Conservation (phyloP, 1,284 basidiomycete genomes). For the Ganoderma boninense region DNA sequence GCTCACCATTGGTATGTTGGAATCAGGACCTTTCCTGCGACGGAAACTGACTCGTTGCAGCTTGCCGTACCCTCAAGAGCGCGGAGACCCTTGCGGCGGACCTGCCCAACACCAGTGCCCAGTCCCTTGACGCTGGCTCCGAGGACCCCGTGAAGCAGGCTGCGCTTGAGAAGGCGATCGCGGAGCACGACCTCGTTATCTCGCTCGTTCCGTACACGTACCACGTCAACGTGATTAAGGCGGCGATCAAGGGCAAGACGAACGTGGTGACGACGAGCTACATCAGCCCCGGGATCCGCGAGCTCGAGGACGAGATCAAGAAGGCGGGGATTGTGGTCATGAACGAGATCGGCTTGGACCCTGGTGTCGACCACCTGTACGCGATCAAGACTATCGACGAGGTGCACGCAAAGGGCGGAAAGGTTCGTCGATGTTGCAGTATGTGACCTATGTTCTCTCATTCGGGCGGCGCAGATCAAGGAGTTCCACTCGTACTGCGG, state of each 20-base stretch:
- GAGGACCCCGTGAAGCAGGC: slow-evolving; percentile 45
- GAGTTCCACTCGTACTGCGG: slow-evolving; percentile 97
- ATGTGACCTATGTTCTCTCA: neutral
- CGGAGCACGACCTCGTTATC: slow-evolving; percentile 92
- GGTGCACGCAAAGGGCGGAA: slow-evolving; percentile 94
- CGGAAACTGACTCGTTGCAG: slow-evolving; percentile 44
- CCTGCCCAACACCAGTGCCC: slow-evolving; percentile 75
- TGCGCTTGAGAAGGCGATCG: slow-evolving; percentile 84
- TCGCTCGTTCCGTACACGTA: slow-evolving; percentile 97
- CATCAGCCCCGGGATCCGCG: slow-evolving; percentile 90
- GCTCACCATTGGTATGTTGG: slow-evolving; percentile 78
- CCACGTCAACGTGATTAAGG: slow-evolving; percentile 93
- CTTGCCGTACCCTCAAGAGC: slow-evolving; percentile 84
- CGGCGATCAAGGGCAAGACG: slow-evolving; percentile 94
- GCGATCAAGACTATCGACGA: slow-evolving; percentile 97
- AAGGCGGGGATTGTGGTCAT: slow-evolving; percentile 94
- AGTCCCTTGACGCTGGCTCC: slow-evolving; percentile 88
- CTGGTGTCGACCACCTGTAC: slow-evolving; percentile 95
- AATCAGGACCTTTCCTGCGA: neutral
- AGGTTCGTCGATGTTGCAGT: slow-evolving; percentile 56
- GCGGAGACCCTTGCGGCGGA: slow-evolving; percentile 77
- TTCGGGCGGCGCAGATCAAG: slow-evolving; percentile 68
- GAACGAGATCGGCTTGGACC: slow-evolving; percentile 99
- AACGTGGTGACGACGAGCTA: slow-evolving; percentile 98
- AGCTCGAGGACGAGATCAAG: slow-evolving; percentile 85